phyloP scores from a whole-genome alignment of 305 asterid genomes.

The Solanum hybrid region DNA sequence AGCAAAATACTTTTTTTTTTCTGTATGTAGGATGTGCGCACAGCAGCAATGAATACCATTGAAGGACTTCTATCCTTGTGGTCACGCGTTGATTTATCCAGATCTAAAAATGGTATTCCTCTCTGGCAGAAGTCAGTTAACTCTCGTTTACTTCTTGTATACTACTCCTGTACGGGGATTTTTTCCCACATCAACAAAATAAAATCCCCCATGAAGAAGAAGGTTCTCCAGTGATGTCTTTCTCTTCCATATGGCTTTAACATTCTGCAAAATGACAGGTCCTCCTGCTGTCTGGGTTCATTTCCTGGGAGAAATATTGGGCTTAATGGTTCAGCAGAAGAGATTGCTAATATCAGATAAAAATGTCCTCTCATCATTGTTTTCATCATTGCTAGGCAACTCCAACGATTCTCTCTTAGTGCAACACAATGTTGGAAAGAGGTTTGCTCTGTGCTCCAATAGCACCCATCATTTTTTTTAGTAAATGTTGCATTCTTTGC shows the following conservation, averaged over 20 bases:
- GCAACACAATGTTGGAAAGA: constrained; percentile 45
- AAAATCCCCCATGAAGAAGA: background rate
- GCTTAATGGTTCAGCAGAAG: constrained; percentile 59
- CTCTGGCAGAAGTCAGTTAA: background rate
- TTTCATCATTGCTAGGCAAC: constrained; percentile 59
- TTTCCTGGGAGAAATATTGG: constrained; percentile 67
- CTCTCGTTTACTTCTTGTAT: background rate
- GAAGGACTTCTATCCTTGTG: constrained; percentile 44
- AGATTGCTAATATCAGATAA: constrained; percentile 65
- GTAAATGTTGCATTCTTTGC: background rate
- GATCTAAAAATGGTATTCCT: constrained; percentile 40
- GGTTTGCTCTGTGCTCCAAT: constrained; percentile 27
- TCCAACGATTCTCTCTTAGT: constrained; percentile 50
- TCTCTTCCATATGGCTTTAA: constrained; percentile 2
- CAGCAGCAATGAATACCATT: constrained; percentile 64
- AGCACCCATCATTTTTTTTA: background rate
- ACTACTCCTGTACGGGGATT: background rate
- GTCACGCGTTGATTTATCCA: constrained; percentile 27
- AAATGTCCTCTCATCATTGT: constrained; percentile 48
- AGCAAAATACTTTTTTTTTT: background rate
- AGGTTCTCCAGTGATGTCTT: background rate
- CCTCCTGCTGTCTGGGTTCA: constrained; percentile 26
- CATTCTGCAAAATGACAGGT: constrained; percentile 37
- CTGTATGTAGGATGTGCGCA: constrained; percentile 44
- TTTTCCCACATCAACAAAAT: background rate